A percentile compares a stretch with the other conserved stretches of the same genome.
Evolutionary conservation across 2,329 filamentous ascomycete genomes (phyloP).

Genomic region (Microdochium paspali): DNA sequence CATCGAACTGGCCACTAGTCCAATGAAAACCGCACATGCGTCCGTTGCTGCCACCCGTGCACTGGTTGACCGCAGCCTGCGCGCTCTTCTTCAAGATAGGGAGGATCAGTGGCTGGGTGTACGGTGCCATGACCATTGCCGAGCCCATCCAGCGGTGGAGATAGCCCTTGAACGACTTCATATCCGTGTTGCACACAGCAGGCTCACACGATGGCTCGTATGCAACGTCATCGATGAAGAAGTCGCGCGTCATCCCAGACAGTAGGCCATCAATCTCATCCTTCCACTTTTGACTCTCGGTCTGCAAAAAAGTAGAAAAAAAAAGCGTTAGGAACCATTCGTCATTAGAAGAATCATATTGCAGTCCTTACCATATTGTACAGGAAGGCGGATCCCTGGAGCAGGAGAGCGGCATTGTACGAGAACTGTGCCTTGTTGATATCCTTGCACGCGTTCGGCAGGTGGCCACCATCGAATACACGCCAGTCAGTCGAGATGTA

Average conservation of each 20-base stretch:
- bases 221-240: conserved; percentile 50
- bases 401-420: conserved; percentile 53
- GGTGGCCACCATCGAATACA: conserved; percentile 55
- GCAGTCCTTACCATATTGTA: conserved; percentile 47
- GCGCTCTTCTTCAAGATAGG: conserved; percentile 49
- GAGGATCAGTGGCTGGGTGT: conserved; percentile 42
- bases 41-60: conserved; percentile 47
- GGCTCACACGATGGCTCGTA: conserved; percentile 60
- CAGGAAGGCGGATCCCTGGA: conserved; percentile 58
- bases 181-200: conserved; percentile 58
- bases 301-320: conserved; percentile 24
- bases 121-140: conserved; percentile 53
- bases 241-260: conserved; percentile 34
- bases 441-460: conserved; percentile 45
- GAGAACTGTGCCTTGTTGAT: conserved; percentile 57
- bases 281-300: conserved; percentile 46
- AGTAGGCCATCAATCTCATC: conserved; percentile 45
- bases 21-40: conserved; percentile 58
- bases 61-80: conserved; percentile 49
- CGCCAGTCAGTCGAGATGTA: conserved; percentile 54
- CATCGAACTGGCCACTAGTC: conserved; percentile 38
- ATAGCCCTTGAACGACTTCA: conserved; percentile 64
- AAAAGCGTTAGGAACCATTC: no score
- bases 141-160: conserved; percentile 56
- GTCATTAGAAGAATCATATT: neutral